Evolutionary conservation across 1,284 basidiomycete genomes (phyloP).

Genomic region (Puccinia horiana): DNA sequence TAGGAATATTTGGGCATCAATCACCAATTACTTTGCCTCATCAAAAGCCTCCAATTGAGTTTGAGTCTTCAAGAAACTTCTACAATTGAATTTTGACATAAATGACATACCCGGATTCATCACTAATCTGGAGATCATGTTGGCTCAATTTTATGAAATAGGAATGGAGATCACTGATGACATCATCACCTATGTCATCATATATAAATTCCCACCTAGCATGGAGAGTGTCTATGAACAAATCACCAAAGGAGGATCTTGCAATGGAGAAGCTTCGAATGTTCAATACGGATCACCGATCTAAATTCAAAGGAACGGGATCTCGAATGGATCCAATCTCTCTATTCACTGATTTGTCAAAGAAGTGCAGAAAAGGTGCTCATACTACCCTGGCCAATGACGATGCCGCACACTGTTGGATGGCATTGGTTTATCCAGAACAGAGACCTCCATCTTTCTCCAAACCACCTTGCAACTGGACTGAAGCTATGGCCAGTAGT

Average conservation of each 20-base stretch:
- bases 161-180: background rate
- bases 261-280: background rate
- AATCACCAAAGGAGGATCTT: background rate
- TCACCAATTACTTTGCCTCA: background rate
- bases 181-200: background rate
- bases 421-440: background rate
- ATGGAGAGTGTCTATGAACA: background rate
- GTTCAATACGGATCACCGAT: background rate
- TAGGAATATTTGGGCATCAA: background rate
- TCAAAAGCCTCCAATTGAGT: background rate
- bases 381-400: background rate
- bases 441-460: too few relatives aligned
- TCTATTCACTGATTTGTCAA: background rate
- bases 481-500: too few relatives aligned
- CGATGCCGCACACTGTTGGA: background rate
- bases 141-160: background rate
- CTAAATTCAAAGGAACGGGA: background rate
- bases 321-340: background rate
- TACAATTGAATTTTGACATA: background rate
- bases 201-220: background rate
- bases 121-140: background rate
- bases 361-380: background rate
- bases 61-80: background rate
- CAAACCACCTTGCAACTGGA: too few relatives aligned
- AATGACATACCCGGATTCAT: background rate